Percentiles rank a stretch among this genome's conserved stretches.
Evolutionary conservation across 2,329 filamentous ascomycete species (phyloP).

Genomic region (Pseudogymnoascus destructans): DNA sequence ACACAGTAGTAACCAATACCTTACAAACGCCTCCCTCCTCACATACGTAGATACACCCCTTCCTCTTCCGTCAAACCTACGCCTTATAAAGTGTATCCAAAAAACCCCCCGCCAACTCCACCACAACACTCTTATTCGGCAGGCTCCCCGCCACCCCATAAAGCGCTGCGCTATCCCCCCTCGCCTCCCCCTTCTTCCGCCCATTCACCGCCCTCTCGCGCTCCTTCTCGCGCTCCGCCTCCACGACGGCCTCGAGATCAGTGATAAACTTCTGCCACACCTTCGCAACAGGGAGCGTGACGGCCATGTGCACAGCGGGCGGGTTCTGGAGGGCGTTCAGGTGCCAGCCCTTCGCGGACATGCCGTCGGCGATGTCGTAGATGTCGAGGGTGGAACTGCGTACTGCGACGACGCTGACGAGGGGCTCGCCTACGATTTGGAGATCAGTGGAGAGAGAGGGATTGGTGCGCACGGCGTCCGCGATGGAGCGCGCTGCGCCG

Average conservation of each 20-base stretch:
- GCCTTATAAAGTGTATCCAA: constrained; percentile 87
- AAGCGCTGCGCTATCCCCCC: constrained; percentile 71
- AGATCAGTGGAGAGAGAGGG: constrained; percentile 60
- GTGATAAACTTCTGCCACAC: constrained; percentile 66
- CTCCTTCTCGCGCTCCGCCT: constrained; percentile 71
- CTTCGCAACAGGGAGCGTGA: constrained; percentile 73
- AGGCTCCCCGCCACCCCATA: constrained; percentile 92
- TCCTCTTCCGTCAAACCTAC: constrained; percentile 29
- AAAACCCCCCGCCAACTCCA: constrained; percentile 80
- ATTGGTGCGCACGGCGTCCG: constrained; percentile 56
- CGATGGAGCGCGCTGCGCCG: constrained; percentile 71
- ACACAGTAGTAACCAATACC: not conserved
- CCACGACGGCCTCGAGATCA: constrained; percentile 55
- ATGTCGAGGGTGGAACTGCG: constrained; percentile 71
- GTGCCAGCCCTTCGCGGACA: constrained; percentile 82
- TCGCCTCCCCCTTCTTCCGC: constrained; percentile 48
- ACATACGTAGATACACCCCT: not conserved
- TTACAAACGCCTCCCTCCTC: not conserved
- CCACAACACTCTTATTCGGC: constrained; percentile 91
- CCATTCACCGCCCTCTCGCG: constrained; percentile 57
- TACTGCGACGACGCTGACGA: constrained; percentile 87
- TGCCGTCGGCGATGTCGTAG: constrained; percentile 86
- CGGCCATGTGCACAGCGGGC: constrained; percentile 84
- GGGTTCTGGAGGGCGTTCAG: constrained; percentile 87
- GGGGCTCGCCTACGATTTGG: constrained; percentile 67